Percentiles rank a stretch among this genome's conserved stretches.
phyloP scores from a whole-genome alignment of 768 basidiomycete genomes.

The Ramaria rubella region DNA sequence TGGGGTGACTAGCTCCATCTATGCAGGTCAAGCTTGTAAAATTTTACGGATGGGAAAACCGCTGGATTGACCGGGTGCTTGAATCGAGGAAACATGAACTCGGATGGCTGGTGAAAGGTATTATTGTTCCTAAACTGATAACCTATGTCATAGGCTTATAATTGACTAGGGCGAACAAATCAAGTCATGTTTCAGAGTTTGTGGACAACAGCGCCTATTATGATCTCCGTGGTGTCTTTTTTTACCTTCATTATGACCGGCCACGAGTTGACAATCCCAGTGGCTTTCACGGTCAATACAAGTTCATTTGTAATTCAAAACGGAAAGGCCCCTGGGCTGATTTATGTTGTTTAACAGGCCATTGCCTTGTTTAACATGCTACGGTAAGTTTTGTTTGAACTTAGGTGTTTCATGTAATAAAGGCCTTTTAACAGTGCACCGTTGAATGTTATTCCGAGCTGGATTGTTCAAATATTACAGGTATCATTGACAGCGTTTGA shows the following conservation, averaged over 20 bases:
- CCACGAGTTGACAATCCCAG: constrained; percentile 65
- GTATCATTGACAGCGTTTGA: constrained; percentile 14
- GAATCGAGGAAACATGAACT: constrained; percentile 66
- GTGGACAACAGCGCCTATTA: constrained; percentile 71
- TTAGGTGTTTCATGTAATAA: not conserved
- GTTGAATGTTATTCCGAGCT: constrained; percentile 73
- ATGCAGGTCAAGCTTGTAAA: constrained; percentile 66
- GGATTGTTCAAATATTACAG: constrained; percentile 72
- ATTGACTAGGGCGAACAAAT: constrained; percentile 55
- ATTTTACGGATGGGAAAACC: constrained; percentile 77
- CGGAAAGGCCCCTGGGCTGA: no score
- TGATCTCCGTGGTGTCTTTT: constrained; percentile 79
- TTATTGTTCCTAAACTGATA: not conserved
- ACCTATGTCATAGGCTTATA: not conserved
- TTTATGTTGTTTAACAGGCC: constrained; percentile 36
- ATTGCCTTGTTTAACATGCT: constrained; percentile 86
- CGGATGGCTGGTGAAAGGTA: constrained; percentile 40
- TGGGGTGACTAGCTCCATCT: not conserved
- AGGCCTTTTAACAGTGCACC: constrained; percentile 40
- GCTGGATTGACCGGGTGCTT: constrained; percentile 62
- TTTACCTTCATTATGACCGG: constrained; percentile 64
- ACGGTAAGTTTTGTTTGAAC: constrained; percentile 32
- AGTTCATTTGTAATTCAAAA: no score
- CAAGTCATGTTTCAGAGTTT: constrained; percentile 61
- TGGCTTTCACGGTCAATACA: constrained; percentile 70